Percentiles rank a stretch among this genome's conserved stretches.
Evolutionary conservation across 495 filamentous ascomycete genomes (phyloP).

Genomic region (Thermochaetoides thermophila): DNA sequence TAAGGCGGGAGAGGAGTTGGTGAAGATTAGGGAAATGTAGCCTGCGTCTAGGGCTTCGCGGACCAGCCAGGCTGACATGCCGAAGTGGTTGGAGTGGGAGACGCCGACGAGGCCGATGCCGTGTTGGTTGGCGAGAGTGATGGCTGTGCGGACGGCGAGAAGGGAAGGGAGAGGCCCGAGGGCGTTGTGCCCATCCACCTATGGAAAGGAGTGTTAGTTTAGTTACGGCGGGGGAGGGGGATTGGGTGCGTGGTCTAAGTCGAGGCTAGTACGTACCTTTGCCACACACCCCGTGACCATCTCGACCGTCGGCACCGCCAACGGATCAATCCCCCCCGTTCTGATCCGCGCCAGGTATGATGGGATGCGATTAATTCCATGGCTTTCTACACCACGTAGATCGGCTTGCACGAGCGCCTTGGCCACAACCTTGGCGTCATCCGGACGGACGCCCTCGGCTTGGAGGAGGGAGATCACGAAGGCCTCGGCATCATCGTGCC

Average conservation of each 20-base stretch:
- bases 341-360: conserved; percentile 60
- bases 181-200: conserved; percentile 54
- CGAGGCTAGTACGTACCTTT: conserved; percentile 8
- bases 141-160: conserved; percentile 45
- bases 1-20: conserved; percentile 60
- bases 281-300: conserved; percentile 55
- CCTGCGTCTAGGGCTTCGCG: conserved; percentile 55
- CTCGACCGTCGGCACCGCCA: conserved; percentile 37
- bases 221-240: too few relatives aligned
- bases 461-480: conserved; percentile 30
- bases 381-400: conserved; percentile 63
- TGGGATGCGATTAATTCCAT: conserved; percentile 62
- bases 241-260: too few relatives aligned
- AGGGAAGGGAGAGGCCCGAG: conserved; percentile 59
- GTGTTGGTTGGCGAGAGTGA: conserved; percentile 45
- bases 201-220: too few relatives aligned
- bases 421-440: conserved; percentile 45
- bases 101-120: conserved; percentile 62
- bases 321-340: conserved; percentile 44
- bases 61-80: conserved; percentile 67
- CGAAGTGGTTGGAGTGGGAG: conserved; percentile 67
- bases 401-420: conserved; percentile 54
- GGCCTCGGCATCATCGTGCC: conserved; percentile 7
- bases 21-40: conserved; percentile 68
- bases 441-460: conserved; percentile 40